Evolutionary conservation across 2,329 filamentous ascomycete species (phyloP).

Genomic region (Tolypocladium nubicola): DNA sequence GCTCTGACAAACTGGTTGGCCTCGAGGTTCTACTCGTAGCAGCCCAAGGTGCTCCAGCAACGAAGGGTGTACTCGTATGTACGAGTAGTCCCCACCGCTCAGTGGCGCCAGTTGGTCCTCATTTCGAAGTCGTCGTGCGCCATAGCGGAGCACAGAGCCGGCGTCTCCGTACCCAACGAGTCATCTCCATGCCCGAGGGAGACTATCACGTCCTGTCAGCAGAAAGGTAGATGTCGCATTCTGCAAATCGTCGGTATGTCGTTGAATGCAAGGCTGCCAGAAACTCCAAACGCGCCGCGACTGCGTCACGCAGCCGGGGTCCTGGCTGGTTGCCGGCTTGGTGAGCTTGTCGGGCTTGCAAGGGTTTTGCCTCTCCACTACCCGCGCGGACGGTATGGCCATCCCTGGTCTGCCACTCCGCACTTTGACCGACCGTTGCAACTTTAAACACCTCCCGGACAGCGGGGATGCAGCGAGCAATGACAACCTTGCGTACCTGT

Average conservation of each 20-base stretch:
- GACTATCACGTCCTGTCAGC: not conserved
- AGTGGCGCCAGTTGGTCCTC: not conserved
- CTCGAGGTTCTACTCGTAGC: not conserved
- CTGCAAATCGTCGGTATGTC: not conserved
- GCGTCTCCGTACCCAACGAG: not conserved
- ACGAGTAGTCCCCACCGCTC: not conserved
- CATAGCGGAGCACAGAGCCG: not conserved
- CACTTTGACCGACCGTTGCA: constrained; percentile 3
- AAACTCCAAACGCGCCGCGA: not conserved
- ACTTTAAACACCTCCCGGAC: constrained; percentile 3
- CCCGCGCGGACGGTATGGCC: not conserved
- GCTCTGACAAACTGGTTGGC: not conserved
- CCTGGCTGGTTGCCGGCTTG: not conserved
- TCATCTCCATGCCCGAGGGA: not conserved
- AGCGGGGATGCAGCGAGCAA: constrained; percentile 1
- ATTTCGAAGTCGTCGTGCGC: not conserved
- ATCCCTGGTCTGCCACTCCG: constrained; percentile 1
- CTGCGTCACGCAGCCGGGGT: not conserved
- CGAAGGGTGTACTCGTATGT: not conserved
- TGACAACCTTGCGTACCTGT: not conserved
- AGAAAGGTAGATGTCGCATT: not conserved
- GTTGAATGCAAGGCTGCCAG: not conserved
- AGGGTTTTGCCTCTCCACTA: constrained; percentile 1
- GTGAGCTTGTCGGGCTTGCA: not conserved
- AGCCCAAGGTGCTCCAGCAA: not conserved